These are phyloP conservation scores for Pythium insidiosum DNA, from an alignment of 352 stramenopile species.

Conservation along the genomic window DNA sequence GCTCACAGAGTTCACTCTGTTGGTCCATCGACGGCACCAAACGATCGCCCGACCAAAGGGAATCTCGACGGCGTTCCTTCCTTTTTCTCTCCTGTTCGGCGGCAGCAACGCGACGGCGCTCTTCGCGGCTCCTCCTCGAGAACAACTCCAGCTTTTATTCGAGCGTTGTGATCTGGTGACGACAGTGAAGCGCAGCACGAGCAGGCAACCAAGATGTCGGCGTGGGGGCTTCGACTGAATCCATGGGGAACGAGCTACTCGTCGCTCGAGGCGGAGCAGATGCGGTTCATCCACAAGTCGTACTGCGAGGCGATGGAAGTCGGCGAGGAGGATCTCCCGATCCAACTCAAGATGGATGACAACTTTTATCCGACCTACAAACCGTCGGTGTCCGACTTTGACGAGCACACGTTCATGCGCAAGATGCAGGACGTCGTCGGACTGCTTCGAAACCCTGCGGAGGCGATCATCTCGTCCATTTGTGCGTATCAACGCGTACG, in stretches of 20 bases:
- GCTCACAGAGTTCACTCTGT: too few species aligned
- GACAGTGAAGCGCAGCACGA: too few species aligned
- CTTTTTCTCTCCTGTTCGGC: too few species aligned
- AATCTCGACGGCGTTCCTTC: too few species aligned
- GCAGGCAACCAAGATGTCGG: conserved; percentile 38
- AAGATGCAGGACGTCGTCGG: conserved; percentile 85
- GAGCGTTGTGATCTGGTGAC: too few species aligned
- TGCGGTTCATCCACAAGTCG: conserved; percentile 80
- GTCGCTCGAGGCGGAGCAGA: conserved; percentile 78
- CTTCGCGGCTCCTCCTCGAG: too few species aligned
- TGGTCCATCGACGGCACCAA: too few species aligned
- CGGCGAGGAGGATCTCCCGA: conserved; percentile 73
- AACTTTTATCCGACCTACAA: conserved; percentile 71
- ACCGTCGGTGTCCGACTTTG: conserved; percentile 71
- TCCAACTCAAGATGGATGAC: conserved; percentile 82
- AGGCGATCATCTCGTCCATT: conserved; percentile 83
- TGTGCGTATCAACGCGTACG: conserved; percentile 76
- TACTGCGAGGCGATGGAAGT: conserved; percentile 82
- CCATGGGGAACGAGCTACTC: conserved; percentile 79
- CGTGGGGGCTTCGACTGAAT: conserved; percentile 78
- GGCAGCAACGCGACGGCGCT: too few species aligned
- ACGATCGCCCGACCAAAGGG: too few species aligned
- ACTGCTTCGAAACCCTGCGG: conserved; percentile 65
- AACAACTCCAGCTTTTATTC: too few species aligned
- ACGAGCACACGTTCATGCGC: conserved; percentile 82